Percentiles rank a stretch among this genome's conserved stretches.
These are phyloP conservation scores for Talaromyces islandicus DNA, from an alignment of 2,329 filamentous ascomycete species.

Conservation along the genomic window DNA sequence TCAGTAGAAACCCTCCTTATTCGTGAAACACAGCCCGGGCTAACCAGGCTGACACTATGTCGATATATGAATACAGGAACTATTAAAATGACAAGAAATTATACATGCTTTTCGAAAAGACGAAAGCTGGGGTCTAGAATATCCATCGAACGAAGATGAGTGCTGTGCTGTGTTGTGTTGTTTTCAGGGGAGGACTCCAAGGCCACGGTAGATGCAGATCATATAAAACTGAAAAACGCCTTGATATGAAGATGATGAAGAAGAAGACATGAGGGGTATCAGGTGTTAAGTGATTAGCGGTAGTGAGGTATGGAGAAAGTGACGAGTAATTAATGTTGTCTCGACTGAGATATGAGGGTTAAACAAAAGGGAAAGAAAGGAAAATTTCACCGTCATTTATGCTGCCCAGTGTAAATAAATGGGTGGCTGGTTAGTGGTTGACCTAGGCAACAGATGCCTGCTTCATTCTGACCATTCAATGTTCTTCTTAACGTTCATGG, in stretches of 20 bases:
- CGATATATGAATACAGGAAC: neutral
- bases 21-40: neutral
- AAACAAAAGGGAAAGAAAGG: neutral
- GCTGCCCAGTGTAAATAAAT: neutral
- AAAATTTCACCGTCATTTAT: neutral
- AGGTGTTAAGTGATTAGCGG: neutral
- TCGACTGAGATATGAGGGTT: neutral
- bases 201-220: neutral
- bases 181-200: neutral
- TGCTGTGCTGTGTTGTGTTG: neutral
- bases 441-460: neutral
- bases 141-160: neutral
- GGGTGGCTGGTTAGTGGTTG: neutral
- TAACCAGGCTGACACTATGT: neutral
- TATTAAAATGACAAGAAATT: neutral
- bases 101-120: neutral
- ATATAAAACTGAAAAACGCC: neutral
- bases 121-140: neutral
- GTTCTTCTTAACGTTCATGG: constrained; percentile 37
- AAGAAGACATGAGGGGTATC: neutral
- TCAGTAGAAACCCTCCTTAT: neutral
- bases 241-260: neutral
- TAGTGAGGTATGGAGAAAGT: neutral
- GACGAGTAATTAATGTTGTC: neutral
- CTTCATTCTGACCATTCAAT: constrained; percentile 24